phyloP scores from a whole-genome alignment of 176 grass and related monocot genomes.

The Eragrostis nindensis region DNA sequence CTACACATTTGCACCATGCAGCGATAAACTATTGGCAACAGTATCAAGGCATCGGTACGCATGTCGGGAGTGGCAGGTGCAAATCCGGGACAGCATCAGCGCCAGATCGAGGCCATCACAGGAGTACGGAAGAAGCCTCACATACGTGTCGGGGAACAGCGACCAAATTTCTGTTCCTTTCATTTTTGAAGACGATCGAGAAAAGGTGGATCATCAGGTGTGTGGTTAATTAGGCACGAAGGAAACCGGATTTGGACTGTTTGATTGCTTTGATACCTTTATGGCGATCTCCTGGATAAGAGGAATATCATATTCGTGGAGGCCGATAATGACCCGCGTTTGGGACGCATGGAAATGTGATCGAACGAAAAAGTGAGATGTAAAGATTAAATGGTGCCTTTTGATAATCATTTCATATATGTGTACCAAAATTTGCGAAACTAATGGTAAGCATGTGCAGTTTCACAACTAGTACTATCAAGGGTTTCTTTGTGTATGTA shows the following conservation, averaged over 20 bases:
- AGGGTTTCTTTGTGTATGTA: too few relatives aligned
- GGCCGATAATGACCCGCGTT: not conserved
- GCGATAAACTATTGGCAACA: not conserved
- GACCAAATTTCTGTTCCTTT: not conserved
- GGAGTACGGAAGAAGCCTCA: not conserved
- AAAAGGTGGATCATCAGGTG: not conserved
- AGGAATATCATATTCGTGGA: not conserved
- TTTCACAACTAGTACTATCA: not conserved
- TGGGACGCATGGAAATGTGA: not conserved
- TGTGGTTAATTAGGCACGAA: conserved; percentile 19
- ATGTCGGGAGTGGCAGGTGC: conserved; percentile 26
- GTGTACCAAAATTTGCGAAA: not conserved
- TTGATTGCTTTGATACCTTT: not conserved
- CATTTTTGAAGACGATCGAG: too few relatives aligned
- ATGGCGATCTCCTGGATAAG: not conserved
- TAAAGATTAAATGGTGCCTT: not conserved
- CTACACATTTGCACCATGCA: not conserved
- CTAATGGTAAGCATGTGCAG: not conserved
- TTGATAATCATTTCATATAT: not conserved
- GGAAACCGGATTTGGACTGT: not conserved
- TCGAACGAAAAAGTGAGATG: not conserved
- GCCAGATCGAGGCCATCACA: not conserved
- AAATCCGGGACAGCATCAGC: conserved; percentile 22
- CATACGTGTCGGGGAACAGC: conserved; percentile 28
- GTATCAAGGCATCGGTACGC: not conserved